Base-by-base conservation (phyloP, 2,329 filamentous ascomycete species). In the Fusarium sp. region DNA sequence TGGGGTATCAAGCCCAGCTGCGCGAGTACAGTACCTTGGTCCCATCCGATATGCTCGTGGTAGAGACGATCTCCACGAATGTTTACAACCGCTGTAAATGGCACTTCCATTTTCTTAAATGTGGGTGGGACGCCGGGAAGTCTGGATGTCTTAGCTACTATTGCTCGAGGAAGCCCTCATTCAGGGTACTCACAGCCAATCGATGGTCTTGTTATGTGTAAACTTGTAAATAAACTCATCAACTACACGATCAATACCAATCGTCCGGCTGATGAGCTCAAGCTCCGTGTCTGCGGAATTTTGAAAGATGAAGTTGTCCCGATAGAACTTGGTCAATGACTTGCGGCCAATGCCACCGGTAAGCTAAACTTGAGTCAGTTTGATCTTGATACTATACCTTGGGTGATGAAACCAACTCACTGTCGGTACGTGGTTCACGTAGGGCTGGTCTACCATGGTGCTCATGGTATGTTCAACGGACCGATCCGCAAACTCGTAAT, bases 361-460 rank as follows among this genome's bases (percentile, higher is more conserved):
- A 59, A 87, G 71, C 77, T 81, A 15, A 2, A 6, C 0, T 13
- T 2, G 2, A 0, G 6, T 58, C 0, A 58, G 42, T 9, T 1
- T 5, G 19, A 4, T 15, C 1, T 21, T 13, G 9, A 4, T 11
- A n/a, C n/a, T n/a, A n/a, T n/a, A n/a, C n/a, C n/a, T n/a, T n/a
- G n/a, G n/a, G n/a, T n/a, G n/a, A 7, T n/a, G 23, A 14, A 5
- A 11, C 11, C 0, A 15, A 66, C 82, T 78, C 67, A 87, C 80
- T 0, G 89, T 92, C 0, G 89, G 88, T 2, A 92, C 80, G 70
- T 93, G 88, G 70, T 93, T 93, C 1, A 93, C 90, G 68, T 93
- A 92, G 2, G 90, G 90, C 71, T 92, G 86, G 43, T 87, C 80
- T 2, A 92, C 89, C 90, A 93, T 93, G 0, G 90, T 93, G n/a